Base-by-base conservation (phyloP, 2,329 filamentous ascomycete species). In the Pestalotiopsis sp. region DNA sequence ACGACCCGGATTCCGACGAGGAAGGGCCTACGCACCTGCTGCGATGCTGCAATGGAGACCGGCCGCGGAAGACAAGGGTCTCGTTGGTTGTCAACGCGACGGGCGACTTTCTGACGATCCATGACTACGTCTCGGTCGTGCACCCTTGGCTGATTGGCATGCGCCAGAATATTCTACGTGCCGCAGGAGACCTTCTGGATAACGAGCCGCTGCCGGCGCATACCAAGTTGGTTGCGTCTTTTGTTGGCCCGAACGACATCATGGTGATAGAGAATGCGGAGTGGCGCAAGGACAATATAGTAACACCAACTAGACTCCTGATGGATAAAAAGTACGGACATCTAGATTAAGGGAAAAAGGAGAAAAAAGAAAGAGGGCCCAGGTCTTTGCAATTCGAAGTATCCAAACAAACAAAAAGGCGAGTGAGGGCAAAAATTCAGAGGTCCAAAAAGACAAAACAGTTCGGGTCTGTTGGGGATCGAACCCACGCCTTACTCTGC, bases 111-210 rank as follows among this genome's bases (percentile, higher is more conserved):
- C 25, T 68, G 38, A 63, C 66, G 4, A 57, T 68, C 1, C 58
- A 64, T 38, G 66, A 68, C 59, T 68, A 68, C 66, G 25, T 62
- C 11, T 68, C 66, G 39, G 45, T 57, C 25, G 66, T 68, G 14
- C 66, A 68, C 45, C 66, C 59, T 17, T 68, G 66, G 66, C 27
- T 68, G 9, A 2, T 68, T 39, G 12, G 66, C 39, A 13, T 68
- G 59, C 66, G 66, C 27, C 27, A 57, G 5, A 23, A 31, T 20
- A 3, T 63, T 6, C 23, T 63, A 27, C 17, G 14, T 3, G 36
- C 61, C 61, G 61, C 27, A 23, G 61, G 61, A 36, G 25, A 11
- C 23, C 14, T 36, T 4, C 36, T 36, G 7, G 23, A 39, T 6
- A 12, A 12, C 1, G 7, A 36, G 23, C 61, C 61, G 3, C 17